phyloP scores from a whole-genome alignment of 495 filamentous ascomycete genomes.

The Glutinoglossum americanum region DNA sequence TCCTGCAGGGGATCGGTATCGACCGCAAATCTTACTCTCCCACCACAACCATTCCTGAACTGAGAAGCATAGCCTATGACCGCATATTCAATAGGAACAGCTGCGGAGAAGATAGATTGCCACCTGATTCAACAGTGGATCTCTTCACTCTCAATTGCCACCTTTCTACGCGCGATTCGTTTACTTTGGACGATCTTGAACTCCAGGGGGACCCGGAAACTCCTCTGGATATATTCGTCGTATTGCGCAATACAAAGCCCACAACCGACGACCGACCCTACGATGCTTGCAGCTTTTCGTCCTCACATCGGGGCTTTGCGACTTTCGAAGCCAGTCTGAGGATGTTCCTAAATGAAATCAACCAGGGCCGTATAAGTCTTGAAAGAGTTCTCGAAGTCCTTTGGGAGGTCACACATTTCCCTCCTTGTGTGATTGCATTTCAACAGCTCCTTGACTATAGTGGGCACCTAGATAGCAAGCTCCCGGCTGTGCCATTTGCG shows the following conservation, averaged over 20 bases:
- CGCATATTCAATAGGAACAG: neutral
- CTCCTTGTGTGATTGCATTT: constrained; percentile 6
- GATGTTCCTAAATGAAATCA: neutral
- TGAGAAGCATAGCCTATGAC: neutral
- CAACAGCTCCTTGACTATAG: constrained; percentile 2
- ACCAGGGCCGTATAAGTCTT: neutral
- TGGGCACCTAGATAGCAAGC: neutral
- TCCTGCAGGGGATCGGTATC: neutral
- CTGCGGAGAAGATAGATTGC: neutral
- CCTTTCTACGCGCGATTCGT: neutral
- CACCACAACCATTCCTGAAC: neutral
- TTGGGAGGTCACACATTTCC: constrained; percentile 8
- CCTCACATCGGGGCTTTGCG: neutral
- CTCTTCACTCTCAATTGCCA: neutral
- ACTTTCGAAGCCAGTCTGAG: neutral
- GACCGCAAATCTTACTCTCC: neutral
- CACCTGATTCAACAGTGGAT: neutral
- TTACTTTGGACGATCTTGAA: neutral
- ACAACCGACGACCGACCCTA: neutral
- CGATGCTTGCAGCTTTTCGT: neutral
- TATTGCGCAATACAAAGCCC: neutral
- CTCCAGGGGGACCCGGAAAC: neutral
- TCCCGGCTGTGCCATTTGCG: neutral
- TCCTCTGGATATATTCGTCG: neutral
- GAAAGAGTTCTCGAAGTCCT: constrained; percentile 6